Percentiles rank a stretch among this genome's conserved stretches.
Conservation (phyloP, 345 rosid genomes). For the Euphorbia pulcherrima region DNA sequence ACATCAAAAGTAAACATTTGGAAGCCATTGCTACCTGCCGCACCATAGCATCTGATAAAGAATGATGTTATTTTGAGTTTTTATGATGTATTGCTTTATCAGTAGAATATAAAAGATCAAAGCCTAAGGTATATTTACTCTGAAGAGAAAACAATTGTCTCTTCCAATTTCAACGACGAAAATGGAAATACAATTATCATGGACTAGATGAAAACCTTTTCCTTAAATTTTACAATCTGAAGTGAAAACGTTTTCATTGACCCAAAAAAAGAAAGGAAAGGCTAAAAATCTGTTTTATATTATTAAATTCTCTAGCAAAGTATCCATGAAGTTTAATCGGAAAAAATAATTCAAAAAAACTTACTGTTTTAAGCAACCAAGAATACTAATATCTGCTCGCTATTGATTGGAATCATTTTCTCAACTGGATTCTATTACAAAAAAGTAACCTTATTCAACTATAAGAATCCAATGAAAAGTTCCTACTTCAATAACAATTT, state of each 20-base stretch:
- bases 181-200: not conserved
- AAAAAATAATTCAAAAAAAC: not conserved
- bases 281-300: not conserved
- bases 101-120: not conserved
- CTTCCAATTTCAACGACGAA: not conserved
- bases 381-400: not conserved
- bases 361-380: not conserved
- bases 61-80: not conserved
- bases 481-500: not conserved
- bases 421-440: not conserved
- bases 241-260: not conserved
- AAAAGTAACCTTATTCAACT: not conserved
- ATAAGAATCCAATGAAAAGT: not conserved
- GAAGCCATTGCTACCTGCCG: conserved; percentile 52
- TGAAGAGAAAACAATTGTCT: not conserved
- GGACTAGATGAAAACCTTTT: not conserved
- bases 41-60: conserved; percentile 48
- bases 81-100: not conserved
- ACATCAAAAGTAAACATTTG: conserved; percentile 52
- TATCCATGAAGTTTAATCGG: not conserved
- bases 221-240: not conserved
- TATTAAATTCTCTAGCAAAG: not conserved
- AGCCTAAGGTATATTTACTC: not conserved
- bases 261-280: not conserved
- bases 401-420: not conserved